Conservation (phyloP, 1,284 basidiomycete genomes). For the Amylostereum chailletii region DNA sequence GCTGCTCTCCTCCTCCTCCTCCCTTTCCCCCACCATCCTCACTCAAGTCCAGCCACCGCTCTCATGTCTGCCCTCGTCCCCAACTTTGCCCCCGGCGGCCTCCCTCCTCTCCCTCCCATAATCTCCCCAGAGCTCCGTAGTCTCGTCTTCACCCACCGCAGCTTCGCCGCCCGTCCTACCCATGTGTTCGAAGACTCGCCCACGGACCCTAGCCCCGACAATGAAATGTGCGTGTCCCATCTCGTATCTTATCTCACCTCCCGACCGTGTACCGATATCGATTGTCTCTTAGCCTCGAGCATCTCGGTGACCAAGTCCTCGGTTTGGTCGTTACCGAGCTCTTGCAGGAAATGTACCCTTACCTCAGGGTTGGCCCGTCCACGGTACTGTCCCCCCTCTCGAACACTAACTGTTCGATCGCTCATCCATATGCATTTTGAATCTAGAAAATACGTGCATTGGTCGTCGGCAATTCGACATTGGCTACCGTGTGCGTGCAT, state of each 20-base stretch:
- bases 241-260: not conserved
- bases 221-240: conserved; percentile 50
- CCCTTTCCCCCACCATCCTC: not conserved
- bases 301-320: conserved; percentile 65
- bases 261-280: not conserved
- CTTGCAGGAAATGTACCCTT: conserved; percentile 52
- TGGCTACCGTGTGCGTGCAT: conserved; percentile 53
- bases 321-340: conserved; percentile 56
- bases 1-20: not conserved
- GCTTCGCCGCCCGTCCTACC: conserved; percentile 54
- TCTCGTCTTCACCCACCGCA: conserved; percentile 68
- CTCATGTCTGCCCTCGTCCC: conserved; percentile 13
- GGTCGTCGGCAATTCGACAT: conserved; percentile 63
- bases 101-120: conserved; percentile 47
- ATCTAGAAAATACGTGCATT: conserved; percentile 63
- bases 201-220: conserved; percentile 65
- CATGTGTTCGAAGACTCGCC: conserved; percentile 66
- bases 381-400: conserved; percentile 38
- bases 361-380: conserved; percentile 65
- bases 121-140: conserved; percentile 29
- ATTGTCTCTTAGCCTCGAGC: conserved; percentile 44
- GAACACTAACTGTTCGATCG: not conserved
- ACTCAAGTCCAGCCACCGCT: not conserved
- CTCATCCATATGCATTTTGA: not conserved
- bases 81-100: conserved; percentile 16